Evolutionary conservation across 352 stramenopile species (phyloP), one percentile per base, ranked within the genome.

Genomic region (Globisporangium cylindrosporum): DNA sequence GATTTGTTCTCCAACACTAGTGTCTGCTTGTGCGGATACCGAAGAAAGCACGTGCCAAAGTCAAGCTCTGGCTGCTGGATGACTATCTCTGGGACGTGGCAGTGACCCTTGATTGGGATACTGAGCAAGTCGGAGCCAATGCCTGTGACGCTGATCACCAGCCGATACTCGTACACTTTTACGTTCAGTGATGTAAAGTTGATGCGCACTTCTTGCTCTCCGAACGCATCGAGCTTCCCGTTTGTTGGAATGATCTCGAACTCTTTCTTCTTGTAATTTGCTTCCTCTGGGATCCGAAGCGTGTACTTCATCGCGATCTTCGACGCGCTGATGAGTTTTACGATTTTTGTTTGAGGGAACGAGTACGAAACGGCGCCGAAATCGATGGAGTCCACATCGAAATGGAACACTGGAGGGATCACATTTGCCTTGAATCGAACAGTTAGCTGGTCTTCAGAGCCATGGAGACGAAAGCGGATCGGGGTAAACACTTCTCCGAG

Each of bases 371-470:
- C 86, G 9, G 84, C 72, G 29, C 94, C 95, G 72, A 98, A 99
- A 63, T 98, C 91, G 34, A 98, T 73, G 49, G 82, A 80, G 29
- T 97, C 88, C 6, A 83, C 69, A 63, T 98, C 86, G 46, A 98
- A 97, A 54, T 95, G 85, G 59, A 99, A 97, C 9, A 97, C 97
- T 9, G 96, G 96, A 6, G 92, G 93, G 43, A 99, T 94, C 38
- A 98, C 92, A 15, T 78, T 78, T 27, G 94, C 94, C 53, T 96
- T 97, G 66, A 98, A 88, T 6, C 89, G 86, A 63, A 87, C 88
- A 20, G 60, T 66, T 1, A 98, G 72, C 43, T 91, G 78, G 7
- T 98, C 87, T 25, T 96, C 83, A 3, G 89, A 97, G 0, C 95
- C 96, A 14, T 91, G 76, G 14, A 99, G 80, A 0, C 77, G 68